Evolutionary conservation across 169 alveolate species (phyloP), one percentile per base, ranked within the genome.

Genomic region (Eimeria praecox): DNA sequence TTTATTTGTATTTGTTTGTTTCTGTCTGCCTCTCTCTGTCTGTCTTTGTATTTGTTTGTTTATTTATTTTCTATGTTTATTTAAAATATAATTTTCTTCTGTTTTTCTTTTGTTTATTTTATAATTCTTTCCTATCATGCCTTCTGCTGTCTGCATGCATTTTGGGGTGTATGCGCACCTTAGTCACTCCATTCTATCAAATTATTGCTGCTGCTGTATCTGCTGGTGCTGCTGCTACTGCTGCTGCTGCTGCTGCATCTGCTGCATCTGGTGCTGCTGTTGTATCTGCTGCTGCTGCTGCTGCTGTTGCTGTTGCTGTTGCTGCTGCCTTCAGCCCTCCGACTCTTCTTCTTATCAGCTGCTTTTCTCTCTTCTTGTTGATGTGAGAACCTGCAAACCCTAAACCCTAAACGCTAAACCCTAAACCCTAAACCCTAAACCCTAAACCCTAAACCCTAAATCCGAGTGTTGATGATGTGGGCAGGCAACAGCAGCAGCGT

Each of bases 141-240:
- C n/a, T 0, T 16, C 20, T 16, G 27, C 8, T n/a, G 27, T n/a
- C 20, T 22, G 24, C 62, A n/a, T n/a, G 27, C 69, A 59, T 9
- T 12, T 59, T 59, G 69, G 30, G 3, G 69, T 59, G 69, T 59
- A 59, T n/a, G 69, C 22, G 8, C 69, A 59, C 30, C 69, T 59
- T 22, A 0, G 27, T 52, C 69, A 59, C 69, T 20, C 3, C 69
- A 16, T 59, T 59, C 69, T 18, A 1, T 2, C 69, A 59, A 9
- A 59, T 5, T n/a, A 59, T 18, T 78, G 40, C 42, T 44, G 90
- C 90, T 82, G 71, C 90, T 82, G 73, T n/a, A n/a, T n/a, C 73
- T 85, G 80, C 46, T 69, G 46, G 27, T 33, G 75, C 40, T 27
- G 75, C 40, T 64, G 40, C 75, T 1, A 9, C 75, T 64, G 75